Evolutionary conservation across 2,329 filamentous ascomycete genomes (phyloP).

Genomic region (Conoideocrella luteorostrata): DNA sequence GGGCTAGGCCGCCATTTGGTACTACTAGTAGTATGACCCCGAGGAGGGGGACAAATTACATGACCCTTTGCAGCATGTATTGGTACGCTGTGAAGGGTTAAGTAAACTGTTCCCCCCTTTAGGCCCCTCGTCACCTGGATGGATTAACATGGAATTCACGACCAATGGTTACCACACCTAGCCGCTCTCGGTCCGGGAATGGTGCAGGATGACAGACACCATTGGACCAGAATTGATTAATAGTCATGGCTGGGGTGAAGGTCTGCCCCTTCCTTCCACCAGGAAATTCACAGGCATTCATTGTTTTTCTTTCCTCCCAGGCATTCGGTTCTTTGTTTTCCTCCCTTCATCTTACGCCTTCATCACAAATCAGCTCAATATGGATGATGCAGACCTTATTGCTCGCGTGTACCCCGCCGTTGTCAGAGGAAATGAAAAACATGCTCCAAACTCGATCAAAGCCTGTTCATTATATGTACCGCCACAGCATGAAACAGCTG

Average conservation of each 20-base stretch:
- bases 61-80: too few relatives aligned
- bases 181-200: background rate
- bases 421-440: background rate
- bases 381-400: conserved; percentile 9
- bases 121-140: too few relatives aligned
- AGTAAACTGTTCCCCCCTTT: too few relatives aligned
- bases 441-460: background rate
- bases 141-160: too few relatives aligned
- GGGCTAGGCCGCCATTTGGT: too few relatives aligned
- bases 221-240: background rate
- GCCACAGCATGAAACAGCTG: background rate
- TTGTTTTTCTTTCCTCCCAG: background rate
- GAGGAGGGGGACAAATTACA: too few relatives aligned
- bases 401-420: conserved; percentile 4
- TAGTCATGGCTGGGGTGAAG: too few relatives aligned
- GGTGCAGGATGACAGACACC: background rate
- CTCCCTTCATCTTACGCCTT: background rate
- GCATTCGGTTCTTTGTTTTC: background rate
- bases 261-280: background rate
- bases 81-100: too few relatives aligned
- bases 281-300: too few relatives aligned
- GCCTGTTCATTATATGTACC: conserved; percentile 3
- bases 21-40: too few relatives aligned
- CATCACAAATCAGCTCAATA: conserved; percentile 2
- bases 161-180: too few relatives aligned